Evolutionary conservation across 2,329 filamentous ascomycete genomes (phyloP).

Genomic region (Claviceps sp.): DNA sequence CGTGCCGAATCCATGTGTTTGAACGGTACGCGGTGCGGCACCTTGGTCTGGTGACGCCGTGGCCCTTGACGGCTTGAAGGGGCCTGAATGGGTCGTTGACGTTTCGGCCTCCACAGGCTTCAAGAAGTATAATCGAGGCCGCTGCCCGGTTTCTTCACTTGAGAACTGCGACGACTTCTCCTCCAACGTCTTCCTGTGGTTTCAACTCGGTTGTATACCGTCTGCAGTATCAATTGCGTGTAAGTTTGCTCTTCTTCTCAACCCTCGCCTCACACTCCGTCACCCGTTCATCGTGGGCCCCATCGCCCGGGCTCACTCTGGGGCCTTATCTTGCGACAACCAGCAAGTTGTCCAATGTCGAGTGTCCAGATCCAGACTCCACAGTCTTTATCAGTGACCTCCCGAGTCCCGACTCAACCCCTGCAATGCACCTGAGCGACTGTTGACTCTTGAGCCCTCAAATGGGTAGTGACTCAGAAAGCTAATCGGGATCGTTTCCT

Average conservation of each 20-base stretch:
- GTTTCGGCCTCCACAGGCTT: conserved; percentile 1
- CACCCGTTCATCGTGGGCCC: neutral
- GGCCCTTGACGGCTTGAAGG: neutral
- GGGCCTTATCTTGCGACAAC: conserved; percentile 5
- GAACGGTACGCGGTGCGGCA: conserved; percentile 7
- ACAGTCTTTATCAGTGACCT: conserved; percentile 4
- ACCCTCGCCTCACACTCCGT: neutral
- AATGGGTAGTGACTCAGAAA: neutral
- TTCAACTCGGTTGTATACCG: neutral
- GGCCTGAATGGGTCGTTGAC: neutral
- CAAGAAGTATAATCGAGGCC: conserved; percentile 6
- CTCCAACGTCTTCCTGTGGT: conserved; percentile 1
- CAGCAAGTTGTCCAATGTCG: neutral
- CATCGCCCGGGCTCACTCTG: too few species aligned
- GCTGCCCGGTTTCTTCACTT: conserved; percentile 1
- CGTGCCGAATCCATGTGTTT: neutral
- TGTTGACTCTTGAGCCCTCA: conserved; percentile 1
- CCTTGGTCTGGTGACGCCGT: conserved; percentile 6
- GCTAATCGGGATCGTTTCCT: neutral
- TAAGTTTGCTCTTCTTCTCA: neutral
- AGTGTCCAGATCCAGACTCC: neutral
- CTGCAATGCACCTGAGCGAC: neutral
- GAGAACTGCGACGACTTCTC: neutral
- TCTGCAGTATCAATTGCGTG: conserved; percentile 3
- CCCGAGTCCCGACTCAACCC: neutral